Percentiles rank a stretch among this genome's conserved stretches.
phyloP scores from a whole-genome alignment of 768 basidiomycete genomes.

The Lyophyllum decastes region DNA sequence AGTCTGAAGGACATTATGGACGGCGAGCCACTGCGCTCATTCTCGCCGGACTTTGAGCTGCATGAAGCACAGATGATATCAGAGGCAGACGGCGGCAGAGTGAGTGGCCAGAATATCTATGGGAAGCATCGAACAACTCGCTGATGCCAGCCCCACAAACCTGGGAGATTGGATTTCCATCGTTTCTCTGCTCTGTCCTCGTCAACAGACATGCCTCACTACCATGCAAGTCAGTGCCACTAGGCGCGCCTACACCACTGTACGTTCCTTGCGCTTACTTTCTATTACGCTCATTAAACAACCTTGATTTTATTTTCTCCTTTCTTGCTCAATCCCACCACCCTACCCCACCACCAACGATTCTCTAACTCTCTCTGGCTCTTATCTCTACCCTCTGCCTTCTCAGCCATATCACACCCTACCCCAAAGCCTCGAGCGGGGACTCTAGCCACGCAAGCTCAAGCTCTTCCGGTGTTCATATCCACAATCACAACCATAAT shows the following conservation, averaged over 20 bases:
- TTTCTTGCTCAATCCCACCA: not conserved
- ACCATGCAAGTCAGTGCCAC: conserved; percentile 2
- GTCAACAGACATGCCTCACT: not conserved
- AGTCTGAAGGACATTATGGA: not conserved
- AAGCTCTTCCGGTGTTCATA: conserved; percentile 11
- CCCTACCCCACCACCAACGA: not conserved
- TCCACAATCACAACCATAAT: not conserved
- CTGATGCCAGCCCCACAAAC: conserved; percentile 6
- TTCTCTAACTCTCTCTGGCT: not conserved
- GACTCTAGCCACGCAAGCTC: conserved; percentile 9
- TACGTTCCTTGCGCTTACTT: conserved; percentile 4
- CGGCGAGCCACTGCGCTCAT: conserved; percentile 28
- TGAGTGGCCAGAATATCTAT: conserved; percentile 18
- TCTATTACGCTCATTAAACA: not conserved
- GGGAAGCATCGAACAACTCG: not conserved
- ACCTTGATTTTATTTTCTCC: conserved; percentile 7
- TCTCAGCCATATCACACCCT: conserved; percentile 15
- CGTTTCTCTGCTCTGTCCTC: conserved; percentile 7
- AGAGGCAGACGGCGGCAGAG: conserved; percentile 10
- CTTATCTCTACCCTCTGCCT: not conserved
- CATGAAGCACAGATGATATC: conserved; percentile 15
- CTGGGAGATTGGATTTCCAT: conserved; percentile 20
- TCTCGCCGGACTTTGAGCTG: conserved; percentile 41
- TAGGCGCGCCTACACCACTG: conserved; percentile 13
- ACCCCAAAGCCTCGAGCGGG: conserved; percentile 13